These are phyloP conservation scores for Nothomitra cinnamomea DNA, from an alignment of 2,329 filamentous ascomycete species.

Conservation along the genomic window DNA sequence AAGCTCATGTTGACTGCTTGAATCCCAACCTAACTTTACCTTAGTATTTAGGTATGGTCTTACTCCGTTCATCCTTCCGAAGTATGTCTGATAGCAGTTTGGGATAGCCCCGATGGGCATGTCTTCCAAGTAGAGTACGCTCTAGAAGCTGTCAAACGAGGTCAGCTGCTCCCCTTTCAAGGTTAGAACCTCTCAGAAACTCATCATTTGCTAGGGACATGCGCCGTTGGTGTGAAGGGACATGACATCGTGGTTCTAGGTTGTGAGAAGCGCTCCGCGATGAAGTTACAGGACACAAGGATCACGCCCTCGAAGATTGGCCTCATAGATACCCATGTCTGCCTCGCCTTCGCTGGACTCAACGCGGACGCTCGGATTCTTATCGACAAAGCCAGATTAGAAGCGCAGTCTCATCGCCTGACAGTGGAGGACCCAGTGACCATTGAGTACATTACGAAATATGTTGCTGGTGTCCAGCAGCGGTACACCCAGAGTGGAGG, in stretches of 20 bases:
- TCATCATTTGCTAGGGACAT: slow-evolving; percentile 51
- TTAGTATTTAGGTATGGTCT: slow-evolving; percentile 19
- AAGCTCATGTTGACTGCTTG: neutral
- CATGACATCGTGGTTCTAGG: slow-evolving; percentile 86
- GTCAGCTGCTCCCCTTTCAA: slow-evolving; percentile 28
- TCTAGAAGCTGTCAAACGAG: slow-evolving; percentile 95
- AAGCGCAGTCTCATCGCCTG: slow-evolving; percentile 91
- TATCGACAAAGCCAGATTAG: slow-evolving; percentile 92
- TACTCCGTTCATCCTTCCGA: neutral
- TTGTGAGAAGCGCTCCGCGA: slow-evolving; percentile 96
- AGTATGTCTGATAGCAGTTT: slow-evolving; percentile 26
- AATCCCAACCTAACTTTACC: slow-evolving; percentile 9
- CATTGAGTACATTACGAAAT: slow-evolving; percentile 99
- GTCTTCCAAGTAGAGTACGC: slow-evolving; percentile 99
- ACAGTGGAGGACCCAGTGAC: slow-evolving; percentile 95
- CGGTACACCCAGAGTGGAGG: slow-evolving; percentile 97
- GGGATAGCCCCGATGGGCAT: slow-evolving; percentile 80
- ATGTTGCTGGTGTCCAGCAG: slow-evolving; percentile 94
- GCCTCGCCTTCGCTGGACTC: slow-evolving; percentile 88
- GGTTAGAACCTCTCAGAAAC: neutral
- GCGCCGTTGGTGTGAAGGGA: slow-evolving; percentile 94
- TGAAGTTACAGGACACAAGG: slow-evolving; percentile 98
- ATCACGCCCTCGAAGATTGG: slow-evolving; percentile 99
- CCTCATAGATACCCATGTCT: slow-evolving; percentile 87
- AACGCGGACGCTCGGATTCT: slow-evolving; percentile 97